Base-by-base conservation (phyloP, 2,329 filamentous ascomycete species). In the Calonectria pseudoturangicola region DNA sequence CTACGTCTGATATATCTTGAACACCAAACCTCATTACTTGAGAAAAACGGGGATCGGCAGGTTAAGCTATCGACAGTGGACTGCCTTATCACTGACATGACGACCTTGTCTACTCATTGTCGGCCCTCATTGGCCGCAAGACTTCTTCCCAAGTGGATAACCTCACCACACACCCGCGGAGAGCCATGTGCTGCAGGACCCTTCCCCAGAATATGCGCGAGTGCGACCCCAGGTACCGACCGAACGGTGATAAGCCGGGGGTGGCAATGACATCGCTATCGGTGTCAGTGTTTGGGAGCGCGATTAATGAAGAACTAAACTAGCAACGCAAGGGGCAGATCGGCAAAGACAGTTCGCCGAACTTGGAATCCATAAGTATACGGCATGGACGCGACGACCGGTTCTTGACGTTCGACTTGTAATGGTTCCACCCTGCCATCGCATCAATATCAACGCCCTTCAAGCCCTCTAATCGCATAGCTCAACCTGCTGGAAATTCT, bases 191-290 rank as follows among this genome's bases (percentile, higher is more conserved):
- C 28, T 63, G 16, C 30, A 45, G 9, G 27, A 16, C n/a, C 30
- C 30, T 4, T 76, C 72, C 67, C 74, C 68, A 71, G 66, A 66
- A 13, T 58, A 28, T 69, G 16, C 56, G 48, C 39, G 33, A 27
- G 27, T 30, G 60, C 48, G 10, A 75, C 73, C 73, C 73, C 70
- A 56, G 70, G 73, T 48, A 30, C 62, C 30, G 63, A 21, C 51
- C 27, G 48, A 65, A 33, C 50, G 36, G 30, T 30, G 73, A 73
- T 75, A 75, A 74, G 70, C 39, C 51, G 33, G 63, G 41, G 43
- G 43, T 18, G n/a, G 7, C 27, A 36, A 65, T 75, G 70, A 75
- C 67, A 67, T 41, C 18, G 43, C 45, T 51, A 30, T 54, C 50
- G 28, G 28, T 39, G 56, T 69, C 68, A 66, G 21, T n/a, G 43